Conservation (phyloP, 2,329 filamentous ascomycete genomes). For the Coleophoma crateriformis region DNA sequence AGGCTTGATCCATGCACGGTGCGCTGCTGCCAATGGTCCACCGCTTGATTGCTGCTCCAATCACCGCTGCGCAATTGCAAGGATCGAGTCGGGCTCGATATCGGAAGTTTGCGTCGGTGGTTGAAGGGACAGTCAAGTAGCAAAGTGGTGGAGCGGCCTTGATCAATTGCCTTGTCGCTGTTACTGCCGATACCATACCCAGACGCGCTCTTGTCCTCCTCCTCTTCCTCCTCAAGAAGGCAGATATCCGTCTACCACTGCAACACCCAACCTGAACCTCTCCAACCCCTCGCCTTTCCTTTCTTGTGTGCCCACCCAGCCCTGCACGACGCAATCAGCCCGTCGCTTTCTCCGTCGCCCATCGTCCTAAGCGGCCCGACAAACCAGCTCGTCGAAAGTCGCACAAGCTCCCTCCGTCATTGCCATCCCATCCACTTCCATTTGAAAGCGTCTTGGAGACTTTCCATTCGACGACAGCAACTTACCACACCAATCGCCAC, state of each 20-base stretch:
- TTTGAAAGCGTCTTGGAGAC: no score
- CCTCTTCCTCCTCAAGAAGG: not conserved
- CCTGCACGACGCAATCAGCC: not conserved
- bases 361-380: not conserved
- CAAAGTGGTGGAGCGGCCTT: not conserved
- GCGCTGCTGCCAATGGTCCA: not conserved
- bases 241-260: no score
- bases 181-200: not conserved
- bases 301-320: not conserved
- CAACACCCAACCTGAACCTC: not conserved
- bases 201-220: not conserved
- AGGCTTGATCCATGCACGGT: no score
- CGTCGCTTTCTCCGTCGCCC: not conserved
- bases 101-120: not conserved
- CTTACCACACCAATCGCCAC: not conserved
- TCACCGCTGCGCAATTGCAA: not conserved
- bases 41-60: not conserved
- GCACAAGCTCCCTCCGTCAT: not conserved
- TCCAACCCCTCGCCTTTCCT: not conserved
- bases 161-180: not conserved
- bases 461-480: not conserved
- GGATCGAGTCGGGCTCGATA: not conserved
- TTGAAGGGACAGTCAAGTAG: not conserved
- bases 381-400: constrained; percentile 1
- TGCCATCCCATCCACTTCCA: no score